Conservation (phyloP, 2,329 filamentous ascomycete genomes). For the Diaporthe ampelina region DNA sequence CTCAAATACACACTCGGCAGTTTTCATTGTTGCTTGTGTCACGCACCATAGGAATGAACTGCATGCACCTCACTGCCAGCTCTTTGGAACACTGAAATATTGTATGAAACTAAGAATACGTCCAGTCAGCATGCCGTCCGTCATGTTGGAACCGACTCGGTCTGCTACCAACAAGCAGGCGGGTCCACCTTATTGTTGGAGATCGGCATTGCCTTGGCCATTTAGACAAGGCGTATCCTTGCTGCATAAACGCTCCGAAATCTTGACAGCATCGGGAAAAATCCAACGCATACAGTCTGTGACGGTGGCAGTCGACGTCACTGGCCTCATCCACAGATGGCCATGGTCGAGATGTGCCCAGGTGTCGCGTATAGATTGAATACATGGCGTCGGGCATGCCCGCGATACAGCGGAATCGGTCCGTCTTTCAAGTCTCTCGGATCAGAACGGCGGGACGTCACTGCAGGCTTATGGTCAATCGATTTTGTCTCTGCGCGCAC, state of each 20-base stretch:
- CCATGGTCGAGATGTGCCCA: not conserved
- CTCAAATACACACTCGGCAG: too few relatives aligned
- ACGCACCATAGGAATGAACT: not conserved
- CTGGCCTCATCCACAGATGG: not conserved
- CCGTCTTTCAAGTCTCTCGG: not conserved
- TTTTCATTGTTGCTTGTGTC: not conserved
- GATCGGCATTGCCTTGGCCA: conserved; percentile 6
- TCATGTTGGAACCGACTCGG: not conserved
- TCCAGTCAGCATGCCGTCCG: not conserved
- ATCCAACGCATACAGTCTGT: conserved; percentile 6
- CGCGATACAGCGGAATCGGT: not conserved
- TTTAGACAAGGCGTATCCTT: not conserved
- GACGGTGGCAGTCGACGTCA: not conserved
- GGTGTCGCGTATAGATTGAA: not conserved
- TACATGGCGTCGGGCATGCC: not conserved
- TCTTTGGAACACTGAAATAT: too few relatives aligned
- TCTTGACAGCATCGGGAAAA: not conserved
- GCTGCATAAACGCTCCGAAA: not conserved
- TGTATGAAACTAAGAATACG: not conserved
- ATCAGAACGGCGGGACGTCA: not conserved
- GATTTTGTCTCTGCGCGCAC: not conserved
- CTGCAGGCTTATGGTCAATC: not conserved
- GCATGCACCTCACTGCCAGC: not conserved
- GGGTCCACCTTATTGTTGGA: not conserved
- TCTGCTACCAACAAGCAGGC: not conserved